A percentile compares a stretch with the other conserved stretches of the same genome.
These are phyloP conservation scores for Vitis cinerea DNA, from an alignment of 164 flowering plant genomes.

Conservation along the genomic window DNA sequence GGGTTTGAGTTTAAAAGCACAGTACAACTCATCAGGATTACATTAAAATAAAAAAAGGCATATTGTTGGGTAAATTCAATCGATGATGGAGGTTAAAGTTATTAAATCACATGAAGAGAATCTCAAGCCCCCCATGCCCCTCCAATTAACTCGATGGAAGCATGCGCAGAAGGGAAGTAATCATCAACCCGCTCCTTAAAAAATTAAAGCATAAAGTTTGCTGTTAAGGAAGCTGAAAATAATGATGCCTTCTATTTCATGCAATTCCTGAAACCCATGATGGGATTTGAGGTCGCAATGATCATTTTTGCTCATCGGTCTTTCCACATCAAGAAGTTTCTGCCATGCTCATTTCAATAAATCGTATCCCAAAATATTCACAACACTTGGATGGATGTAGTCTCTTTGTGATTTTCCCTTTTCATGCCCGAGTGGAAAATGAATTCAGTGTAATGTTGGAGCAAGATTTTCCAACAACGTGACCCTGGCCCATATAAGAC, in stretches of 20 bases:
- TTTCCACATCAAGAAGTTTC: constrained; percentile 15
- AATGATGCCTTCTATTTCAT: constrained; percentile 19
- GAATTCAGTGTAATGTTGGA: too few relatives aligned
- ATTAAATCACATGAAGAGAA: neutral
- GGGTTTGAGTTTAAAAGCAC: neutral
- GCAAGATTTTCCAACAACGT: too few relatives aligned
- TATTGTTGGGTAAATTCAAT: neutral
- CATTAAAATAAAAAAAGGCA: neutral
- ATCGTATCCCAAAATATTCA: too few relatives aligned
- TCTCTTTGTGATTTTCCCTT: too few relatives aligned
- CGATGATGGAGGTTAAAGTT: neutral
- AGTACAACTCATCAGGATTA: constrained; percentile 10
- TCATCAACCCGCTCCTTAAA: constrained; percentile 4
- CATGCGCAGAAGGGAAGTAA: constrained; percentile 24
- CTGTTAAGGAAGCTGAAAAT: constrained; percentile 21
- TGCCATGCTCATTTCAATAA: too few relatives aligned
- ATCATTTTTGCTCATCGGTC: constrained; percentile 6
- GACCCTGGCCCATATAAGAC: too few relatives aligned
- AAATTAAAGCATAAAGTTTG: constrained; percentile 8
- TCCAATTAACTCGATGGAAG: constrained; percentile 12
- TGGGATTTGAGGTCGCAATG: neutral
- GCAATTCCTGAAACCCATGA: constrained; percentile 12
- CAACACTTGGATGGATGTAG: too few relatives aligned
- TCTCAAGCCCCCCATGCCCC: neutral
- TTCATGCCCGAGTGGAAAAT: too few relatives aligned